Evolutionary conservation across 139 green algal genomes (phyloP).

Genomic region (Chlamydomonas schloesseri): DNA sequence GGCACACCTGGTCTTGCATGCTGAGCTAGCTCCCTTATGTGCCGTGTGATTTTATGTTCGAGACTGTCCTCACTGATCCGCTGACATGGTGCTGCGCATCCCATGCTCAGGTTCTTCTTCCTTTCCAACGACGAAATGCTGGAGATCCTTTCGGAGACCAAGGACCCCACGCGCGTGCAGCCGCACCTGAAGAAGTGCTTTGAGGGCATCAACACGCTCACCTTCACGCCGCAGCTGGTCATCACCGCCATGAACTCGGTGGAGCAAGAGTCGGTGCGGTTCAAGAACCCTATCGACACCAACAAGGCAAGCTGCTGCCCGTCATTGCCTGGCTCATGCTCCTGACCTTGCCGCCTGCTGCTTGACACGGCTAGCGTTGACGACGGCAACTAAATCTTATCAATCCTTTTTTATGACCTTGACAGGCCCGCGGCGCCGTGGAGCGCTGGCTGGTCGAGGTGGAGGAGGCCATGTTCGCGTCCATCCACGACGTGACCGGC

Average conservation of each 20-base stretch:
- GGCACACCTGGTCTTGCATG: background rate
- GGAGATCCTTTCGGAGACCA: slow-evolving; percentile 85
- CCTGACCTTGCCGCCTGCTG: too few species aligned
- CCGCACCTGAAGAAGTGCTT: slow-evolving; percentile 87
- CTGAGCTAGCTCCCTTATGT: too few species aligned
- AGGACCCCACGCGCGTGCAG: slow-evolving; percentile 84
- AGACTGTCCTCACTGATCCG: too few species aligned
- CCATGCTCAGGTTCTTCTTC: slow-evolving; percentile 92
- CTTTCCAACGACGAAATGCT: slow-evolving; percentile 91
- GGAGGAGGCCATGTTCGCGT: slow-evolving; percentile 79
- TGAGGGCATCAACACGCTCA: slow-evolving; percentile 74
- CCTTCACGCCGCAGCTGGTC: slow-evolving; percentile 75
- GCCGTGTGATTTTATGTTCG: too few species aligned
- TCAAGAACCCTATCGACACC: slow-evolving; percentile 67
- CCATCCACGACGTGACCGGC: slow-evolving; percentile 71
- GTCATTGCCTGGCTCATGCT: background rate
- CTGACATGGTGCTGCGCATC: too few species aligned
- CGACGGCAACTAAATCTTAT: too few species aligned
- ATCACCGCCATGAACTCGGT: slow-evolving; percentile 80
- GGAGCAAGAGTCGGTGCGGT: slow-evolving; percentile 78
- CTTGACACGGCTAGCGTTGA: too few species aligned
- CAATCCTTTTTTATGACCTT: too few species aligned
- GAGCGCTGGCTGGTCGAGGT: slow-evolving; percentile 87
- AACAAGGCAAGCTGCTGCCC: slow-evolving; percentile 47
- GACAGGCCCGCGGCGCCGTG: slow-evolving; percentile 72